Conservation (phyloP, 208 protist genomes). For the Leishmania lainsoni region DNA sequence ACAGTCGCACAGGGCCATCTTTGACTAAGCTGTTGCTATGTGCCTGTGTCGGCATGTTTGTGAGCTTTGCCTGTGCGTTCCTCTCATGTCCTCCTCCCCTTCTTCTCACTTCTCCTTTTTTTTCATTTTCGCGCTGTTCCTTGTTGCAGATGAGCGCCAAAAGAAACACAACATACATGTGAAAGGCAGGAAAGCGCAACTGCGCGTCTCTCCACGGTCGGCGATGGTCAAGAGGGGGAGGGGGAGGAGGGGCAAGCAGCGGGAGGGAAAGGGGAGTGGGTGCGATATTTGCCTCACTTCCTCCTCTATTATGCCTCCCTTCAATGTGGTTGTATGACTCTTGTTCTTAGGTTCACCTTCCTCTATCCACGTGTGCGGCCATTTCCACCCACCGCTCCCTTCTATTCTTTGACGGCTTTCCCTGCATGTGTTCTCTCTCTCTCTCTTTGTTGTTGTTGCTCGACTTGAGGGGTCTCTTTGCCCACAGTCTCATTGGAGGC, state of each 20-base stretch:
- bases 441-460: neutral
- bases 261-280: neutral
- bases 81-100: neutral
- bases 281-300: neutral
- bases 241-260: neutral
- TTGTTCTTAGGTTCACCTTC: neutral
- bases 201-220: neutral
- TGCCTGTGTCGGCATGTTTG: neutral
- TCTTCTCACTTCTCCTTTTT: neutral
- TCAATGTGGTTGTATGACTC: neutral
- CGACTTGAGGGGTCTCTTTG: neutral
- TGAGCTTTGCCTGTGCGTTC: neutral
- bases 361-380: neutral
- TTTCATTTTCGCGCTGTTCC: neutral
- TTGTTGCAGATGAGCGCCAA: neutral
- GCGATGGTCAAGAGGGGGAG: neutral
- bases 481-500: neutral
- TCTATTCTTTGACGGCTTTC: neutral
- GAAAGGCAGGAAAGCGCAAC: neutral
- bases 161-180: neutral
- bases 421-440: neutral
- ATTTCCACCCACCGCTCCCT: neutral
- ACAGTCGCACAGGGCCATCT: neutral
- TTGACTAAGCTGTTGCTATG: neutral
- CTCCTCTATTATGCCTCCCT: neutral